These are phyloP conservation scores for Mortierella sp. DNA, from an alignment of 371 early-diverging fungal species.

Conservation along the genomic window DNA sequence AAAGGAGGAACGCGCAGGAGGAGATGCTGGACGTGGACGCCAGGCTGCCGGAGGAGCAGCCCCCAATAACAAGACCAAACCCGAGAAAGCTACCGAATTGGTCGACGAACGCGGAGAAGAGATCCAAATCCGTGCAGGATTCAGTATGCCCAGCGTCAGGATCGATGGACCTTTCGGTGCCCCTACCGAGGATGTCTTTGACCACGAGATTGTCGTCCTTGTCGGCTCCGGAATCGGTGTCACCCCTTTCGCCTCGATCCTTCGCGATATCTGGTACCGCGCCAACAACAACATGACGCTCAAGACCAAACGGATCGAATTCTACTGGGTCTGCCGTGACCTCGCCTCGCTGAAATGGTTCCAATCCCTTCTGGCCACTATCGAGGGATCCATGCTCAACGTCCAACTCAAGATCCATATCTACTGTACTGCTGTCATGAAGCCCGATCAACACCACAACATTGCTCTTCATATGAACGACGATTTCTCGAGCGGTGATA, in stretches of 20 bases:
- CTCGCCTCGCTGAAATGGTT: slow-evolving; percentile 80
- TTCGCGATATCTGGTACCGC: slow-evolving; percentile 78
- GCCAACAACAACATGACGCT: slow-evolving; percentile 64
- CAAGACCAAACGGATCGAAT: slow-evolving; percentile 69
- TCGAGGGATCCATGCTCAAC: slow-evolving; percentile 68
- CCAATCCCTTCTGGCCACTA: slow-evolving; percentile 73
- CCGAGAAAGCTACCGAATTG: slow-evolving; percentile 40
- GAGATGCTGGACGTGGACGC: slow-evolving; percentile 12
- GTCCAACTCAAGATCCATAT: slow-evolving; percentile 77
- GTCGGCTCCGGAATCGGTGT: slow-evolving; percentile 89
- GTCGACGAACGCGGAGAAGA: slow-evolving; percentile 54
- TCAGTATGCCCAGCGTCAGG: slow-evolving; percentile 70
- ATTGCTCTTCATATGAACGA: slow-evolving; percentile 65
- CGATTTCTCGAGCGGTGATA: slow-evolving; percentile 64
- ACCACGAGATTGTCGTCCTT: slow-evolving; percentile 83
- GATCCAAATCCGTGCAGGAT: slow-evolving; percentile 46
- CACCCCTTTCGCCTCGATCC: slow-evolving; percentile 83
- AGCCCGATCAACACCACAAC: slow-evolving; percentile 66
- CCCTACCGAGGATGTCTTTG: slow-evolving; percentile 89
- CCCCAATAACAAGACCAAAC: neutral
- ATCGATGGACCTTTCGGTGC: slow-evolving; percentile 92
- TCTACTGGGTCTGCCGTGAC: slow-evolving; percentile 79
- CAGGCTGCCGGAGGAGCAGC: slow-evolving; percentile 17
- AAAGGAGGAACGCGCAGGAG: slow-evolving; percentile 40
- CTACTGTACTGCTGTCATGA: slow-evolving; percentile 77